phyloP scores from a whole-genome alignment of 2,329 filamentous ascomycete genomes.

The Ophiostoma quercus region DNA sequence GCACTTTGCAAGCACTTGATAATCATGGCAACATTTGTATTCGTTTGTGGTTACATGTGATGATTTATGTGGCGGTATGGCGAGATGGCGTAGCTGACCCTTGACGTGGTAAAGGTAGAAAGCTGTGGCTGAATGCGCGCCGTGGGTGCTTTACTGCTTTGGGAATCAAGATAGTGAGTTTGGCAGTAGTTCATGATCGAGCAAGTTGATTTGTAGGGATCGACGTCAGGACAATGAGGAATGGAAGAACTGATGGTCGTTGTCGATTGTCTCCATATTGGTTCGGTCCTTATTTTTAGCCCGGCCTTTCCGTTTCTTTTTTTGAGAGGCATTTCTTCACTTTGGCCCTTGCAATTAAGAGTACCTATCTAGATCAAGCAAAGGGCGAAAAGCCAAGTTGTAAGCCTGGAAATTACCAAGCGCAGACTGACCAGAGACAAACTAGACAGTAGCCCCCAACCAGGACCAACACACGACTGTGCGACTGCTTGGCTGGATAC shows the following conservation, averaged over 20 bases:
- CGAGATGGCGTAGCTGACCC: not conserved
- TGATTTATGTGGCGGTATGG: not conserved
- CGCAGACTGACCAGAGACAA: not conserved
- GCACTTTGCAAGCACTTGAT: no score
- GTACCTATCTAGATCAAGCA: not conserved
- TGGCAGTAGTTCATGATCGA: not conserved
- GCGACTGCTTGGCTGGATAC: not conserved
- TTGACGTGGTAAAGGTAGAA: not conserved
- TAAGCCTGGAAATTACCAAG: not conserved
- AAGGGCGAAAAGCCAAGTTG: not conserved
- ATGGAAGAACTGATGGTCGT: not conserved
- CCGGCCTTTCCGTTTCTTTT: not conserved
- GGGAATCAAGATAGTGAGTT: not conserved
- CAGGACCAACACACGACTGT: not conserved
- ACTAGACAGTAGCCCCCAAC: not conserved
- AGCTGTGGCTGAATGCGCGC: no score
- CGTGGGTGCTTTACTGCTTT: not conserved
- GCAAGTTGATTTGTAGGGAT: not conserved
- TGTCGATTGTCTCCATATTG: not conserved
- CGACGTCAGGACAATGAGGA: not conserved
- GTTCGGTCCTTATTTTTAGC: not conserved
- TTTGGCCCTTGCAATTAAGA: not conserved
- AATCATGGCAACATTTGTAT: not conserved
- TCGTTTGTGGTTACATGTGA: not conserved
- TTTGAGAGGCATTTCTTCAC: not conserved